phyloP scores from a whole-genome alignment of 176 grass and related monocot species.

The Poa pratensis region DNA sequence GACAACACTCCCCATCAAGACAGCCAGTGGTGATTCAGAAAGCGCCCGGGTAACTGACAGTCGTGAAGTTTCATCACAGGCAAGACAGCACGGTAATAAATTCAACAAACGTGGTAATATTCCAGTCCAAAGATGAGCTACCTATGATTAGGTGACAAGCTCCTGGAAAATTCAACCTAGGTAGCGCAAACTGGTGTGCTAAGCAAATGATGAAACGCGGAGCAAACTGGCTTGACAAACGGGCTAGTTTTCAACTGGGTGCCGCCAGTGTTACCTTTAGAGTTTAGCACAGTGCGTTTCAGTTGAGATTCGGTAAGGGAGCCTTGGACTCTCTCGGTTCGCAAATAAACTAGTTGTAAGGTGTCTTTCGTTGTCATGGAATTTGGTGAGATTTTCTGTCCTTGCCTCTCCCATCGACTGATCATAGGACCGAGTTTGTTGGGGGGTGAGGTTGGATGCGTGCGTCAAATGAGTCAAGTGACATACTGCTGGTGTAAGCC shows the following conservation, averaged over 20 bases:
- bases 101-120: not conserved
- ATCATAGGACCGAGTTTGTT: slow-evolving; percentile 47
- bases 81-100: not conserved
- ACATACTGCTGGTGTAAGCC: slow-evolving; percentile 47
- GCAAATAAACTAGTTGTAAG: slow-evolving; percentile 26
- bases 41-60: not conserved
- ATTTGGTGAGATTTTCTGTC: slow-evolving; percentile 57
- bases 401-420: not conserved
- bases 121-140: not conserved
- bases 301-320: slow-evolving; percentile 39
- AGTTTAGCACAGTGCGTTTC: slow-evolving; percentile 41
- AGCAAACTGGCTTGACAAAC: slow-evolving; percentile 23
- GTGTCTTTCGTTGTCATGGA: slow-evolving; percentile 40
- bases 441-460: slow-evolving; percentile 12
- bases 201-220: slow-evolving; percentile 9
- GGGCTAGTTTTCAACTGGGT: not conserved
- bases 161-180: slow-evolving; percentile 36
- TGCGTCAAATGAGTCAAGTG: not conserved
- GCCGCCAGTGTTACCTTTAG: not conserved
- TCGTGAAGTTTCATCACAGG: not conserved
- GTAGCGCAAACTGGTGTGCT: not conserved
- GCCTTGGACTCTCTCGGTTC: slow-evolving; percentile 31
- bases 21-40: not conserved
- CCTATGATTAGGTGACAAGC: not conserved
- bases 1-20: slow-evolving; percentile 8